Evolutionary conservation across 2,329 filamentous ascomycete genomes (phyloP).

Genomic region (Fusarium chlamydosporum): DNA sequence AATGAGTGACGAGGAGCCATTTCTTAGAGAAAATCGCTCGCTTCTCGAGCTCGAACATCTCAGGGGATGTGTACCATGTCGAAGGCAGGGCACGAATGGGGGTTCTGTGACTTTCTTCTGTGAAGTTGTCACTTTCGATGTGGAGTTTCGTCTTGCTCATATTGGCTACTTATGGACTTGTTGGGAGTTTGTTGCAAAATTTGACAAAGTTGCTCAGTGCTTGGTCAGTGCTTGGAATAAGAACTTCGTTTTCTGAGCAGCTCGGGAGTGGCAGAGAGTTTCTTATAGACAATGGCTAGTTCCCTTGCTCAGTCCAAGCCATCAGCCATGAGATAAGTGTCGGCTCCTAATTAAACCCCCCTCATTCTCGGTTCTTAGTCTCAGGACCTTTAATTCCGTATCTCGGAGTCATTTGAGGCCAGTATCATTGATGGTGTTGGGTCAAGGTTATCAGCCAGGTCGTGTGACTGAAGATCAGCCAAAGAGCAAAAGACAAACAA

Average conservation of each 20-base stretch:
- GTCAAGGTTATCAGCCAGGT: constrained; percentile 2
- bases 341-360: background rate
- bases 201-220: background rate
- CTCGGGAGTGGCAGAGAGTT: background rate
- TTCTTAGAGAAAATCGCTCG: constrained; percentile 69
- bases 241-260: background rate
- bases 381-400: background rate
- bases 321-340: background rate
- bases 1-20: constrained; percentile 69
- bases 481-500: constrained; percentile 3
- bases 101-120: constrained; percentile 23
- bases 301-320: background rate
- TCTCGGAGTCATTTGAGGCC: constrained; percentile 3
- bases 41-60: constrained; percentile 69
- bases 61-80: constrained; percentile 65
- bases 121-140: constrained; percentile 34
- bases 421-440: constrained; percentile 14
- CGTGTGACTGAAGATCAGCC: constrained; percentile 17
- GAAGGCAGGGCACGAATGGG: constrained; percentile 59
- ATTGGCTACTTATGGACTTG: background rate
- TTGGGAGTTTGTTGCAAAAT: background rate
- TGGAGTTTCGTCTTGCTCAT: constrained; percentile 31
- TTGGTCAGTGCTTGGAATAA: background rate
- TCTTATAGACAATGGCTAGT: constrained; percentile 3
- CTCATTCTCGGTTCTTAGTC: constrained; percentile 1